These are phyloP conservation scores for Phalaenopsis aphrodite DNA, from an alignment of 106 monocot genomes.

Conservation along the genomic window DNA sequence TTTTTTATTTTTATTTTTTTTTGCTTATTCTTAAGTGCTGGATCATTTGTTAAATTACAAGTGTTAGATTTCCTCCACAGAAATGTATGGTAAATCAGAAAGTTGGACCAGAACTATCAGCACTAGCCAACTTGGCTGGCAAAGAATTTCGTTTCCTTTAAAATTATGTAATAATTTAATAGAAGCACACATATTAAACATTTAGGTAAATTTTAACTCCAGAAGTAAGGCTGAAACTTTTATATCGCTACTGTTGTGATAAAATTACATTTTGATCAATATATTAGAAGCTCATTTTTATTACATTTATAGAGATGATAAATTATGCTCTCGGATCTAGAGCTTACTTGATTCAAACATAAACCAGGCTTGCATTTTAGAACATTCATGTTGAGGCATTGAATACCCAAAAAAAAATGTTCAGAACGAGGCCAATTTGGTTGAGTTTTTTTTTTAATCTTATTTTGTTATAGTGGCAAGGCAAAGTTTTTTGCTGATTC, in stretches of 20 bases:
- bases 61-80: background rate
- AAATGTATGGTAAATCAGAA: background rate
- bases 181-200: background rate
- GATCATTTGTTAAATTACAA: background rate
- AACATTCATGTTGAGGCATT: background rate
- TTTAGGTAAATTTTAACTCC: background rate
- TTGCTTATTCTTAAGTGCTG: background rate
- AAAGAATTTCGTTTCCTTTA: background rate
- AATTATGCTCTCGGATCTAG: background rate
- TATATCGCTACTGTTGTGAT: background rate
- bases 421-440: background rate
- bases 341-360: background rate
- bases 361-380: background rate
- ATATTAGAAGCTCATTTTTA: background rate
- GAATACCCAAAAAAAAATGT: background rate
- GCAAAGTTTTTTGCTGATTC: background rate
- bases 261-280: background rate
- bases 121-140: background rate
- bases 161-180: background rate
- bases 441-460: background rate
- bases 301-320: background rate
- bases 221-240: background rate
- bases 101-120: background rate
- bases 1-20: background rate
- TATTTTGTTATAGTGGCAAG: background rate